A percentile compares a stretch with the other conserved stretches of the same genome.
phyloP scores from a whole-genome alignment of 345 rosid species.

The Populus euphratica region DNA sequence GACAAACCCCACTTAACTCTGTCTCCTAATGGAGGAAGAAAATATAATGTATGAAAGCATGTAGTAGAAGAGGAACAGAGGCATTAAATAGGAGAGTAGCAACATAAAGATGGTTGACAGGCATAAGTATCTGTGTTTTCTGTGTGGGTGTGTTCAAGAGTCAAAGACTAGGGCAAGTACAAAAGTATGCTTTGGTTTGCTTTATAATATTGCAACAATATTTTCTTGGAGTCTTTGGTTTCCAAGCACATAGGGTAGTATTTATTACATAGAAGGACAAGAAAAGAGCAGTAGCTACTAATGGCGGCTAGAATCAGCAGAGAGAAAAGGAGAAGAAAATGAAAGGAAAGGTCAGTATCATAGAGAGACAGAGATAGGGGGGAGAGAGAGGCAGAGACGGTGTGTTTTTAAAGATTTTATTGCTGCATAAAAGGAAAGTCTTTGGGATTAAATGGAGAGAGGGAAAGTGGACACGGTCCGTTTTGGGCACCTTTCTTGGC shows the following conservation, averaged over 20 bases:
- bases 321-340: background rate
- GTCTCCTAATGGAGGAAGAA: background rate
- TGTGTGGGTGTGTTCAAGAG: background rate
- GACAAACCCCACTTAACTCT: background rate
- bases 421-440: conserved; percentile 2
- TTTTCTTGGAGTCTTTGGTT: background rate
- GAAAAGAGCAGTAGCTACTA: background rate
- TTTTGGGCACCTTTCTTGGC: background rate
- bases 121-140: background rate
- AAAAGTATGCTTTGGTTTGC: background rate
- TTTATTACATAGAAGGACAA: conserved; percentile 2
- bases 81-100: background rate
- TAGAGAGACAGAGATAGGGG: conserved; percentile 4
- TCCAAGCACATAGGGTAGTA: background rate
- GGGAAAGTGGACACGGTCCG: background rate
- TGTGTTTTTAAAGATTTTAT: background rate
- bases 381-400: conserved; percentile 4
- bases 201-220: background rate
- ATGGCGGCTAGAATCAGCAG: conserved; percentile 25
- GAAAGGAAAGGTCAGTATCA: conserved; percentile 1
- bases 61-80: background rate
- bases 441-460: background rate
- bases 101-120: background rate
- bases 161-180: background rate
- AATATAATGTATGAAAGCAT: background rate